phyloP scores from a whole-genome alignment of 2,329 filamentous ascomycete genomes.

The Hymenotorrendiella dingleyae region DNA sequence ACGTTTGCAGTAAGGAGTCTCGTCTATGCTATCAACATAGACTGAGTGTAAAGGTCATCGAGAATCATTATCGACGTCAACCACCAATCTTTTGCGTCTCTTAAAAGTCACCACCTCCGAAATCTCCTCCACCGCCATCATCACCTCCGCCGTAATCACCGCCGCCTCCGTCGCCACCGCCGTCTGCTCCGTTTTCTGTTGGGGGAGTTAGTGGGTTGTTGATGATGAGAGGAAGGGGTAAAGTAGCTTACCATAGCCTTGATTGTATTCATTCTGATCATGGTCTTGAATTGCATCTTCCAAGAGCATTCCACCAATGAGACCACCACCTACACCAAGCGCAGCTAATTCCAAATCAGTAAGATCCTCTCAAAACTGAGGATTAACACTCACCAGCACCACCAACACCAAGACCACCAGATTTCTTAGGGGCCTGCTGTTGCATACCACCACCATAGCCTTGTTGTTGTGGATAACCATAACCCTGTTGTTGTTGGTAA shows the following conservation, averaged over 20 bases:
- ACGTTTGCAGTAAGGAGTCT: too few species aligned
- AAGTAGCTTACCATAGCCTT: slow-evolving; percentile 38
- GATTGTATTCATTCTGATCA: slow-evolving; percentile 51
- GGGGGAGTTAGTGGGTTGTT: slow-evolving; percentile 5
- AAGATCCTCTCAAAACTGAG: background rate
- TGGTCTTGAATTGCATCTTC: slow-evolving; percentile 60
- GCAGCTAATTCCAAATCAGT: slow-evolving; percentile 34
- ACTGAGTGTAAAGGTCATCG: too few species aligned
- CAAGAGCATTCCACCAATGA: slow-evolving; percentile 72
- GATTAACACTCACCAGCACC: slow-evolving; percentile 42
- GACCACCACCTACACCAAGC: slow-evolving; percentile 72
- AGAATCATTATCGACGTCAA: too few species aligned
- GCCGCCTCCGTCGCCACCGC: slow-evolving; percentile 10
- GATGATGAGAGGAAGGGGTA: background rate
- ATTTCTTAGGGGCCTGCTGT: slow-evolving; percentile 38
- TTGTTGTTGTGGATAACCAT: slow-evolving; percentile 25
- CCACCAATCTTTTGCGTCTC: too few species aligned
- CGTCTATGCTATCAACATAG: too few species aligned
- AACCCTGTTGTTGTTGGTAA: slow-evolving; percentile 32
- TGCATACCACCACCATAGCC: slow-evolving; percentile 26
- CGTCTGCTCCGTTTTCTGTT: slow-evolving; percentile 16
- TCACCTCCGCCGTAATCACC: slow-evolving; percentile 10
- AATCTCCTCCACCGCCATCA: slow-evolving; percentile 22
- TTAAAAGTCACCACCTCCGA: slow-evolving; percentile 23
- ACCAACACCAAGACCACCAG: slow-evolving; percentile 62